Evolutionary conservation across 768 basidiomycete genomes (phyloP), one percentile per base, ranked within the genome.

Genomic region (Boletus speciosus): DNA sequence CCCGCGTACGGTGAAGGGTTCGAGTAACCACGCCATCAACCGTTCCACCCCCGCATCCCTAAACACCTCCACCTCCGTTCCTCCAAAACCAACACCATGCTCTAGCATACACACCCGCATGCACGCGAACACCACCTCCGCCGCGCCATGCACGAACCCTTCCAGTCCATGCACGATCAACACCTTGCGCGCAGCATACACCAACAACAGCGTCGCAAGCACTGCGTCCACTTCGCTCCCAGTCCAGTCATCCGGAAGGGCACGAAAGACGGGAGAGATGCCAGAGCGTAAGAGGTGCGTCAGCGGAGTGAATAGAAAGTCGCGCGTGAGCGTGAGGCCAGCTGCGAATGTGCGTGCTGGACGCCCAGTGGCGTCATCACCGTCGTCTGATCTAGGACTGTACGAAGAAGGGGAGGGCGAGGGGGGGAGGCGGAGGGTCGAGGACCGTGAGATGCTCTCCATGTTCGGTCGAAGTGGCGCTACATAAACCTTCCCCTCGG

Each of bases 91-190:
- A 5, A 63, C 68, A 1, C 82, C 91, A 65, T 96, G 90, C 68
- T 98, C 95, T 29, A 98, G 82, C 93, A 97, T 95, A 71, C 93
- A 93, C 15, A 97, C 83, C 59, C 90, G 91, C 91, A 97, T 95
- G 58, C 93, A 88, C 19, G 78, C 81, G 61, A 94, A 87, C 5
- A 88, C 75, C 8, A 84, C 66, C 8, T 74, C 63, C 14, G 62
- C 57, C 0, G 64, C 54, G 21, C 40, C 16, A 6, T 58, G 47
- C 27, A 48, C 59, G 32, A 81, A 78, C 23, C 62, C 55, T 1
- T 51, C 57, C 35, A 84, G 70, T 1, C 75, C 74, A 61, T 78
- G 77, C 10, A 63, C 65, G 15, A 63, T 57, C 32, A 86, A 62
- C 6, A 80, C 67, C 42, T 80, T 74, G 31, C 79, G 78, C 10